Evolutionary conservation across 371 early-diverging fungal genomes (phyloP).

Genomic region (Entomophthora muscae): DNA sequence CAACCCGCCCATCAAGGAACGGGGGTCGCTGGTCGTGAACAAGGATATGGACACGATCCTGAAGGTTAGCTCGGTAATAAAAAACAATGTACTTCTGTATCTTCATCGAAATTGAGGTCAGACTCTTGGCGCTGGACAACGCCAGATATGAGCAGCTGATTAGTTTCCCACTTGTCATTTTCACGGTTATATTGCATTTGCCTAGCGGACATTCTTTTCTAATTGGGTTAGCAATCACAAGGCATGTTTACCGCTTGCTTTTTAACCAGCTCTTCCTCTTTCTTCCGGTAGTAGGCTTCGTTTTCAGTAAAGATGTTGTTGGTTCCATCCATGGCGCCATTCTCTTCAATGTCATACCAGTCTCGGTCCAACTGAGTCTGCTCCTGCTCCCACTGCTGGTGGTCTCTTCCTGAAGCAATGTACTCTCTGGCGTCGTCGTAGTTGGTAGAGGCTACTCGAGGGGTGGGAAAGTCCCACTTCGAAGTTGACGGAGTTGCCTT

Average conservation of each 20-base stretch:
- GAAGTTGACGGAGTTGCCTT: constrained; percentile 20
- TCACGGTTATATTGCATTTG: constrained; percentile 83
- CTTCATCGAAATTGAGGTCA: constrained; percentile 73
- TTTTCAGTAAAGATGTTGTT: constrained; percentile 64
- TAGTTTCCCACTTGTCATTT: constrained; percentile 89
- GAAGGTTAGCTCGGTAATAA: constrained; percentile 1
- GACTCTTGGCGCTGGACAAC: constrained; percentile 60
- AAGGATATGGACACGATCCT: constrained; percentile 59
- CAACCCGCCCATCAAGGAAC: constrained; percentile 78
- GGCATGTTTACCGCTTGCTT: constrained; percentile 26
- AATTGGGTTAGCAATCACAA: background rate
- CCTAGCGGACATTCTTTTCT: constrained; percentile 59
- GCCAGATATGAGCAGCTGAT: constrained; percentile 81
- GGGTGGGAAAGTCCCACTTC: constrained; percentile 35
- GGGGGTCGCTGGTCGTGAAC: constrained; percentile 84
- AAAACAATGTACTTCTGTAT: constrained; percentile 28
- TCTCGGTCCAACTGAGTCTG: constrained; percentile 80
- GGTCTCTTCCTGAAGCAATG: constrained; percentile 19
- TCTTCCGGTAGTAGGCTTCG: constrained; percentile 43
- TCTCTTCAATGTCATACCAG: constrained; percentile 89
- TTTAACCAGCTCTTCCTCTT: constrained; percentile 60
- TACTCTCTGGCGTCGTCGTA: constrained; percentile 30
- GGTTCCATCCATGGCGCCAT: constrained; percentile 27
- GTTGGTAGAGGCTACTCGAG: constrained; percentile 30
- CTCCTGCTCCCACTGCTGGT: constrained; percentile 56